Evolutionary conservation across 495 filamentous ascomycete genomes (phyloP).

Genomic region (Hypoxylon rickii): DNA sequence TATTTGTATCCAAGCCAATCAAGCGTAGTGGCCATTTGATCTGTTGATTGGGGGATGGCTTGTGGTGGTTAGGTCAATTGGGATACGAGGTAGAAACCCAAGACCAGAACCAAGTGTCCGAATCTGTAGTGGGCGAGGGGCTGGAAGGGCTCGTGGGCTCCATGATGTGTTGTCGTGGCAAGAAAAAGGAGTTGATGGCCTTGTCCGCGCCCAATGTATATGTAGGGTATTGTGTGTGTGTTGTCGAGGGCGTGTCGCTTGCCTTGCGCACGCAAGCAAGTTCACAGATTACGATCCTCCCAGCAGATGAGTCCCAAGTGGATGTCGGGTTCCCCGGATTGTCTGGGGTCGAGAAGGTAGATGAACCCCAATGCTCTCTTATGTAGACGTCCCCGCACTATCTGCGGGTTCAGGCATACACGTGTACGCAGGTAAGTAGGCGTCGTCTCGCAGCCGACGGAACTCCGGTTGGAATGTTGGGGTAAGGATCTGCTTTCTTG

Average conservation of each 20-base stretch:
- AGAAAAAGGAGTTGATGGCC: background rate
- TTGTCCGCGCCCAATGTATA: no score
- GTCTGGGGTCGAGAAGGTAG: background rate
- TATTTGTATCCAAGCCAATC: background rate
- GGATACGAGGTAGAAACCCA: constrained; percentile 31
- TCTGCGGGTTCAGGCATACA: background rate
- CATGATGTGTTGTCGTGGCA: constrained; percentile 6
- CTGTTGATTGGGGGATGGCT: background rate
- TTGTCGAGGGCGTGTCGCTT: background rate
- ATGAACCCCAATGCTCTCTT: background rate
- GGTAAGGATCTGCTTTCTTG: constrained; percentile 5
- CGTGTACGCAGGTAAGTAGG: background rate
- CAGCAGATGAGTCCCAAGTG: background rate
- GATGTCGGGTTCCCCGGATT: background rate
- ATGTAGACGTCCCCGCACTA: constrained; percentile 1
- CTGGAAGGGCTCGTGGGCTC: constrained; percentile 16
- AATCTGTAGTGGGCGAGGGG: constrained; percentile 14
- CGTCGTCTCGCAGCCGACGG: background rate
- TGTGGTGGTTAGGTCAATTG: constrained; percentile 7
- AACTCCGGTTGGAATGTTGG: constrained; percentile 18
- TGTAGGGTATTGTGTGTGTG: background rate
- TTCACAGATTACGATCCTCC: constrained; percentile 1
- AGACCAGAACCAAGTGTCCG: constrained; percentile 31
- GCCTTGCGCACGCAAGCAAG: background rate
- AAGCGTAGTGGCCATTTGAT: background rate